A percentile compares a stretch with the other conserved stretches of the same genome.
Conservation (phyloP, 345 rosid genomes). For the Populus euphratica region DNA sequence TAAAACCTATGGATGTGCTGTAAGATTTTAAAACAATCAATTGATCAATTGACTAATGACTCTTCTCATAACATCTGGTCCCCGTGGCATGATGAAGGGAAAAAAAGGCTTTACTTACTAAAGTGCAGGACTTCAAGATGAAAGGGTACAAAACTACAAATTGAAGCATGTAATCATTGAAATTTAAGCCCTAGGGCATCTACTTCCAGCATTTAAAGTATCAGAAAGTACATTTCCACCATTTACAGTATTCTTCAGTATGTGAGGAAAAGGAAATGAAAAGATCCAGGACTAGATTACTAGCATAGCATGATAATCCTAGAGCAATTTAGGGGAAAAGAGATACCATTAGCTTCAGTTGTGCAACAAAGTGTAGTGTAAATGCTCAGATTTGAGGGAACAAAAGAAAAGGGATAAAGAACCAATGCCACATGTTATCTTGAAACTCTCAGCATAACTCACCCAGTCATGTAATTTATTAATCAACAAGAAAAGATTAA, state of each 20-base stretch:
- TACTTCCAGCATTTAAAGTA: background rate
- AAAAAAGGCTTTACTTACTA: background rate
- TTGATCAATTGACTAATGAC: background rate
- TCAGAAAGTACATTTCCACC: background rate
- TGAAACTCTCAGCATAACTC: background rate
- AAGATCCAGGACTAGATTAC: background rate
- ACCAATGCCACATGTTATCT: background rate
- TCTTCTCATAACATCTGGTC: background rate
- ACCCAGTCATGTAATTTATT: background rate
- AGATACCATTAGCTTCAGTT: background rate
- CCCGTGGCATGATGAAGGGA: background rate
- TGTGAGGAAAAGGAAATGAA: background rate
- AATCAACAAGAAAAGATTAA: background rate
- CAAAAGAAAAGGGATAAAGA: background rate
- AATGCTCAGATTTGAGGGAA: background rate
- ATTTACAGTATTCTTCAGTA: background rate
- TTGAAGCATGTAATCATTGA: background rate
- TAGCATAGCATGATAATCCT: background rate
- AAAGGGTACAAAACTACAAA: background rate
- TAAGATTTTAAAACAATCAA: background rate
- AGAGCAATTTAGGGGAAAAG: background rate
- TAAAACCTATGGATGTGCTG: background rate
- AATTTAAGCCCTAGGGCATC: background rate
- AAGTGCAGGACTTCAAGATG: background rate
- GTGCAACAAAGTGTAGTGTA: background rate